Evolutionary conservation across 371 early-diverging fungal species (phyloP), one percentile per base, ranked within the genome.

Genomic region (Mortierella sp.): DNA sequence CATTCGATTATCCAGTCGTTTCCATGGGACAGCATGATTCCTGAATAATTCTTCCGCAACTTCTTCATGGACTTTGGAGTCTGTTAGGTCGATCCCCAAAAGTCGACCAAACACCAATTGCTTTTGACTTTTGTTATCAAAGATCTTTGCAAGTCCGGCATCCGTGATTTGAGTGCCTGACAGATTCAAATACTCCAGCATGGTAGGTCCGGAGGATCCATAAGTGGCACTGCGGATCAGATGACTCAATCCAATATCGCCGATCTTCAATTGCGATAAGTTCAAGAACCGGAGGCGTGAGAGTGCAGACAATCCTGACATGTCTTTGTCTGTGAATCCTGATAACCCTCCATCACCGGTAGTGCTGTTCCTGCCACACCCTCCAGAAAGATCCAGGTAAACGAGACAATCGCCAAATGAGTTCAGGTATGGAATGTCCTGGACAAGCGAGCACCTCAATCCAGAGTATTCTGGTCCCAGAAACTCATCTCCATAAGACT

Each of bases 381-480:
- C 73, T 21, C 70, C 74, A 21, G 81, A 81, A 11, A 81, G 66
- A 22, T 81, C 81, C 21, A 81, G 60, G 40, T 81, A 81, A 6
- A 75, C 81, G 22, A 81, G 72, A 63, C 81, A 81, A 5, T 65
- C 65, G 8, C 68, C 52, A 66, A 81, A 81, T 16, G 41, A 41
- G 15, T 53, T 60, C 22, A 81, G 47, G 21, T 60, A 62, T 2
- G 81, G 62, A 11, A 81, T 58, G 47, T 81, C 81, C 1, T 65
- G 48, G 43, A 45, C 58, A 1, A 70, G 69, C 3, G 69, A 70
- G 13, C 72, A 75, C 15, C 65, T 67, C 13, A 81, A 58, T 32
- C 76, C 81, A 6, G 81, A 58, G 53, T 69, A 81, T 32, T 75
- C 81, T 0, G 76, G 70, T 8, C 81, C 76, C 16, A 72, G 38